Evolutionary conservation across 2,329 filamentous ascomycete species (phyloP).

Genomic region (Fusarium equiseti): DNA sequence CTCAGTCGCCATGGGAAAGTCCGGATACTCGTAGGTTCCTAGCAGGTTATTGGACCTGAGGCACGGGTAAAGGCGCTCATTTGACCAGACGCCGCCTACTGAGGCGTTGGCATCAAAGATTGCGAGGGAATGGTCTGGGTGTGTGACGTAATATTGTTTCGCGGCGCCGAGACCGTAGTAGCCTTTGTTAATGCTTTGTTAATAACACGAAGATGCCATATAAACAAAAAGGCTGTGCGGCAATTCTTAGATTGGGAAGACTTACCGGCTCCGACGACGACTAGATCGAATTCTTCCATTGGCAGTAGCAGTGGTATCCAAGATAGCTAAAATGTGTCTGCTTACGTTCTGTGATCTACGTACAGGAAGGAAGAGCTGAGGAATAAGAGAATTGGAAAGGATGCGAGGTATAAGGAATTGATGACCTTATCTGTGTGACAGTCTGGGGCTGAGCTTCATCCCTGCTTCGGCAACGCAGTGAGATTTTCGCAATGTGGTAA

Average conservation of each 20-base stretch:
- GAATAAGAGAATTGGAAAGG: no score
- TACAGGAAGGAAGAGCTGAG: no score
- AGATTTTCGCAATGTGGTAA: neutral
- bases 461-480: neutral
- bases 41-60: slow-evolving; percentile 68
- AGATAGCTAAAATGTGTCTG: no score
- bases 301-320: no score
- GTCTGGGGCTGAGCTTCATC: neutral
- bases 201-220: no score
- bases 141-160: slow-evolving; percentile 63
- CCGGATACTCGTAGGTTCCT: slow-evolving; percentile 65
- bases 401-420: no score
- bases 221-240: no score
- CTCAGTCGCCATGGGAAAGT: slow-evolving; percentile 67
- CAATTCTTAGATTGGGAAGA: no score
- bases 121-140: slow-evolving; percentile 59
- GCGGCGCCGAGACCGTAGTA: slow-evolving; percentile 61
- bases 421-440: neutral
- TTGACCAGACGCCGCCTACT: slow-evolving; percentile 72
- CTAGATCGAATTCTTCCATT: neutral
- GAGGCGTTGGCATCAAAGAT: slow-evolving; percentile 63
- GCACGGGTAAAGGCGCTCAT: slow-evolving; percentile 68
- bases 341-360: no score
- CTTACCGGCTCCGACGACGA: neutral
- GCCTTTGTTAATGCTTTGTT: neutral